phyloP scores from a whole-genome alignment of 1,139 yeast species.

The Blastobotrys apis region DNA sequence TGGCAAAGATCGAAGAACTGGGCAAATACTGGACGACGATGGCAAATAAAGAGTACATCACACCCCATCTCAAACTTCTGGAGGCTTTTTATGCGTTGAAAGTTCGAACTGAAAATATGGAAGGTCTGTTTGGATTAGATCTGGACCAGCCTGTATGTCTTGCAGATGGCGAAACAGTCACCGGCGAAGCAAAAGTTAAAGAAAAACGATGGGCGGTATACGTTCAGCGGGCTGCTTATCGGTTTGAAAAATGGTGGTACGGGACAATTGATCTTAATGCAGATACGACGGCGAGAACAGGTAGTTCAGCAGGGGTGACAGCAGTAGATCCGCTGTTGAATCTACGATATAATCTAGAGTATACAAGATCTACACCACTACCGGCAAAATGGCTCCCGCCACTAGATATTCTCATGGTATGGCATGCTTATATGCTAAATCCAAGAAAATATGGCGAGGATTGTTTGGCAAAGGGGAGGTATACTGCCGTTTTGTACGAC shows the following conservation, averaged over 20 bases:
- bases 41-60: no score
- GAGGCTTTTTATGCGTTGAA: conserved; percentile 34
- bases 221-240: conserved; percentile 34
- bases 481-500: no score
- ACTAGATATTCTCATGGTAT: conserved; percentile 40
- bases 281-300: neutral
- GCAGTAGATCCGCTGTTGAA: neutral
- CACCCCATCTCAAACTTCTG: conserved; percentile 38
- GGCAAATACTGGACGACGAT: no score
- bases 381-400: conserved; percentile 32
- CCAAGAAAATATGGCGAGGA: conserved; percentile 36
- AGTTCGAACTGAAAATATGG: conserved; percentile 19
- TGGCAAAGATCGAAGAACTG: no score
- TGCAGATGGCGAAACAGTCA: neutral
- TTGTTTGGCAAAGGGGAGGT: conserved; percentile 30
- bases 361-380: neutral
- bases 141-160: neutral
- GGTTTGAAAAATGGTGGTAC: conserved; percentile 35
- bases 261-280: no score
- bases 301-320: neutral
- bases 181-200: conserved; percentile 2
- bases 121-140: conserved; percentile 19
- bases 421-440: conserved; percentile 40
- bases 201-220: conserved; percentile 37
- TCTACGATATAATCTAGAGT: no score